A percentile compares a stretch with the other conserved stretches of the same genome.
Evolutionary conservation across 257 asterid genomes (phyloP).

Genomic region (Nicotiana knightiana): DNA sequence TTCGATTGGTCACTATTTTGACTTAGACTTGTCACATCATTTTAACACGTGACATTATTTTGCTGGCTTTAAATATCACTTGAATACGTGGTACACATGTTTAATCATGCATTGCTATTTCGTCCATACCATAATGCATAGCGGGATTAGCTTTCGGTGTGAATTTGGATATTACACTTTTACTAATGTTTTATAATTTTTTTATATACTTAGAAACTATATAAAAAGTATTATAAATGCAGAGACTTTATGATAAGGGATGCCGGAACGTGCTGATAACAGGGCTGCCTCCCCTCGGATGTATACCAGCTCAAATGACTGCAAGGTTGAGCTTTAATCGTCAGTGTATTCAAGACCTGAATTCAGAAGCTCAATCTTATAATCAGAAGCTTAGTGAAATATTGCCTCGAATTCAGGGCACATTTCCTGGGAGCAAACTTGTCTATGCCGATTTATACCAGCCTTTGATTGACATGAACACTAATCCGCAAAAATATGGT

Average conservation of each 20-base stretch:
- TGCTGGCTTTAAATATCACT: no score
- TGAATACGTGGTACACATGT: no score
- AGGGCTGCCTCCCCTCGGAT: slow-evolving; percentile 29
- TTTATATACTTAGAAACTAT: no score
- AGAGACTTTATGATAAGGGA: slow-evolving; percentile 14
- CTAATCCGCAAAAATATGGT: slow-evolving; percentile 21
- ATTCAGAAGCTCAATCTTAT: slow-evolving; percentile 7
- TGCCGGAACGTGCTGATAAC: slow-evolving; percentile 19
- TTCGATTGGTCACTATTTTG: no score
- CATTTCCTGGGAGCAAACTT: slow-evolving; percentile 22
- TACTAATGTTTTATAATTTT: no score
- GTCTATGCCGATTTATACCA: slow-evolving; percentile 25
- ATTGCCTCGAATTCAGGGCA: slow-evolving; percentile 13
- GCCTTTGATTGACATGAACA: slow-evolving; percentile 5
- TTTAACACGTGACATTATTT: no score
- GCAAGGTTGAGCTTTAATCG: not conserved
- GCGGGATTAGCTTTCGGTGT: no score
- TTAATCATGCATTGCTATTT: no score
- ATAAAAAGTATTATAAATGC: not conserved
- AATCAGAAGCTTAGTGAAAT: slow-evolving; percentile 15
- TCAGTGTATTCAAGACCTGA: slow-evolving; percentile 4
- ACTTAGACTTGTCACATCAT: no score
- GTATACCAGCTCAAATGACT: slow-evolving; percentile 10
- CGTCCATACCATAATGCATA: no score
- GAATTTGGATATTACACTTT: no score